Evolutionary conservation across 768 basidiomycete genomes (phyloP), one percentile per base, ranked within the genome.

Genomic region (Trametes meyenii): DNA sequence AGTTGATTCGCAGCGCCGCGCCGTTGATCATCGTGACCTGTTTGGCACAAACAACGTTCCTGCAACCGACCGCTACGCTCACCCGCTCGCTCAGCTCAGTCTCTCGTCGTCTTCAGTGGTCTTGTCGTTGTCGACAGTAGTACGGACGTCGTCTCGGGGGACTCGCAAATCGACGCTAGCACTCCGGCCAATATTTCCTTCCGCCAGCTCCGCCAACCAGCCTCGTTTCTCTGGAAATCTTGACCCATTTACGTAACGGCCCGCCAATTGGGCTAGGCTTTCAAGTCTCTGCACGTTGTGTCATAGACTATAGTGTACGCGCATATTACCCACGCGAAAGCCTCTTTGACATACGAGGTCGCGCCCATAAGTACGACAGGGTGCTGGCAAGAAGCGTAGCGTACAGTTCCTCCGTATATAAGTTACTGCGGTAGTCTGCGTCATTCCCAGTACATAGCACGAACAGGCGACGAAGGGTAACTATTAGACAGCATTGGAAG

Each of bases 21-120:
- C 59, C 67, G 64, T 68, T 68, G 67, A 68, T 65, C 67, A 68
- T 68, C 55, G 51, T 65, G 55, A 54, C 65, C 62, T 65, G 64
- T 66, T 68, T 68, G 64, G 64, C 52, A 51, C 64, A 68, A 66
- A 68, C 64, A 67, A 62, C 57, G 53, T 35, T 42, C 23, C 36
- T 33, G 48, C 55, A 29, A 46, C 33, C 52, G 24, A 43, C 19
- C 42, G 49, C 57, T 21, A 4, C 39, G 16, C 51, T n/a, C 21
- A 13, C 21, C 51, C n/a, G 14, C 52, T 45, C 46, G 38, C 6
- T 12, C 53, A 14, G 35, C 35, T 14, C 51, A 12, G 19, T 13
- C 51, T 21, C 51, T 39, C 56, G 57, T 42, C 49, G 38, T 50
- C 17, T 38, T 40, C 51, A 38, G 17, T 13, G 36, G 21, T 10